phyloP scores from a whole-genome alignment of 2,329 filamentous ascomycete species.

The Pseudocercospora cruenta region DNA sequence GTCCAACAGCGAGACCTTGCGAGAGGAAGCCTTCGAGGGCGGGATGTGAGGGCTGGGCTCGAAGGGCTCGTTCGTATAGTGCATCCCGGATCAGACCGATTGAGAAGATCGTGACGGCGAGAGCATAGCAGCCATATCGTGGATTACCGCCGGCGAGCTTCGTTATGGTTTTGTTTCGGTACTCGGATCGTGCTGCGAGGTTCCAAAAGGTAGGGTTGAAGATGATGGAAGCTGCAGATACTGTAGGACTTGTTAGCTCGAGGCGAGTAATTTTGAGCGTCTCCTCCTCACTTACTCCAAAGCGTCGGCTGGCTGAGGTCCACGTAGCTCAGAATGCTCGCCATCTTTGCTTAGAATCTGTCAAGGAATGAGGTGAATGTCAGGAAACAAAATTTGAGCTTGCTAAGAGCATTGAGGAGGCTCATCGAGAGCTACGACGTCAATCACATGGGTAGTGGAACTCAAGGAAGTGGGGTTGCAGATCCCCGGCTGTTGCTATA shows the following conservation, averaged over 20 bases:
- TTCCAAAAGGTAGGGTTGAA: conserved; percentile 99
- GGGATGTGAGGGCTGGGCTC: conserved; percentile 74
- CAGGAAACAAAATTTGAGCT: conserved; percentile 3
- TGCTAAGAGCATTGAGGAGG: not conserved
- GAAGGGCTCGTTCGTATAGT: conserved; percentile 79
- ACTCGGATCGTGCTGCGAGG: conserved; percentile 84
- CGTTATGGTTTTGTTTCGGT: conserved; percentile 86
- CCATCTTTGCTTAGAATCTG: conserved; percentile 27
- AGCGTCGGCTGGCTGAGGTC: conserved; percentile 50
- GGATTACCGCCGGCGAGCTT: conserved; percentile 80
- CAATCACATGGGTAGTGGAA: not conserved
- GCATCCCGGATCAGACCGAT: conserved; percentile 84
- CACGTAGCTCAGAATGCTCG: conserved; percentile 45
- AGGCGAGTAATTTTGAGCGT: not conserved
- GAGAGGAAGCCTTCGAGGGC: conserved; percentile 64
- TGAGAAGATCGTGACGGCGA: conserved; percentile 87
- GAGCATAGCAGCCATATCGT: conserved; percentile 81
- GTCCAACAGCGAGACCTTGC: conserved; percentile 67
- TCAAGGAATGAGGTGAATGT: not conserved
- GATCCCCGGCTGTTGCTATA: not conserved
- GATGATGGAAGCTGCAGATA: conserved; percentile 65
- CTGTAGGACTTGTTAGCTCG: conserved; percentile 18
- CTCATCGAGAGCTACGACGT: not conserved
- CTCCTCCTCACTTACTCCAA: conserved; percentile 46
- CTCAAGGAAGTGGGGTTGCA: not conserved